Evolutionary conservation across 495 filamentous ascomycete species (phyloP), one percentile per base, ranked within the genome.

Genomic region (Penicillium lagena): DNA sequence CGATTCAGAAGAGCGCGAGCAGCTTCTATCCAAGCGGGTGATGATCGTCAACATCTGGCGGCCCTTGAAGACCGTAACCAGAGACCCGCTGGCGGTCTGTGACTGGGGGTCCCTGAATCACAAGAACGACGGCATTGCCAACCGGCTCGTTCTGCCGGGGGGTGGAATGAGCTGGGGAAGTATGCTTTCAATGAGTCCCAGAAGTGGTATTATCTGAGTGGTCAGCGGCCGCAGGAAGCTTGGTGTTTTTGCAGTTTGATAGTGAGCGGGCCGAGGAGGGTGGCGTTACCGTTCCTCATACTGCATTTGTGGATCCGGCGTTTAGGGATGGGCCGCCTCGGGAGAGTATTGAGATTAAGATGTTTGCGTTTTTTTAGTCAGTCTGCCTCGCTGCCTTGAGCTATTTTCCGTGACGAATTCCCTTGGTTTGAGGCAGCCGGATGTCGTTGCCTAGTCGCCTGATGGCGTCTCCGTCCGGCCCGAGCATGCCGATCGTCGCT

Each of bases 1-100:
- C 2, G 46, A 46, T 9, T 22, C 14, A 14, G 68, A 72, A 12
- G 77, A 83, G 49, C 73, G 75, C 1, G 68, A 75, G 8, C 58
- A 65, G 51, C 67, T 81, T 1, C 50, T 80, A 6, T 58, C 73
- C 45, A 66, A 70, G 12, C 73, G 78, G 1, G 74, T 76, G 32
- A 70, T 81, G 56, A 77, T 81, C 60, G 78, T 83, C 60, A 82
- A 83, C 47, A 79, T 83, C 39, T 83, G 80, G 81, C 73, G 81
- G 7, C 80, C 81, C 0, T 77, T 84, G 52, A 72, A 72, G 54
- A 68, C 65, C 1, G 66, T 81, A 15, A 52, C 60, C 39, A 65
- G 70, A 32, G 77, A 81, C 49, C 77, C 79, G 2, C 66, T 82
- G 0, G 72, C 69, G 4, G 51, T 80, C 6, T 58, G 52, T 40